Evolutionary conservation across 2,329 filamentous ascomycete genomes (phyloP), one percentile per base, ranked within the genome.

Genomic region (Elsinoe arachidis): DNA sequence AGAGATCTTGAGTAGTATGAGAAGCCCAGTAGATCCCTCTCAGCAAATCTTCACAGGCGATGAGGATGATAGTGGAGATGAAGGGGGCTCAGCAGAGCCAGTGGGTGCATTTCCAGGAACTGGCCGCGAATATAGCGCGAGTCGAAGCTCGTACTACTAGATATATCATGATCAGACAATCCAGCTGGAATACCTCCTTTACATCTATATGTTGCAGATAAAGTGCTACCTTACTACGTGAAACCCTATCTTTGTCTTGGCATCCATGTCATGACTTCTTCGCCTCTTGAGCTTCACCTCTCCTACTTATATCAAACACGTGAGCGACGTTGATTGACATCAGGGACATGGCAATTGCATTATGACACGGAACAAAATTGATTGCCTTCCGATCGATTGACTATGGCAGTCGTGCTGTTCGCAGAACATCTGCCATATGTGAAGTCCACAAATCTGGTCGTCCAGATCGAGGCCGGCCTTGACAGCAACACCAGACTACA

Each of bases 1-100:
- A 10, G 80, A 84, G 26, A 74, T 80, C 0, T 73, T 97, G 10
- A 65, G 74, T 9, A 72, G 73, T 11, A 80, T 85, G 79, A 74
- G 81, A 57, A 81, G 78, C 15, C 78, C 80, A 3, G 77, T 78
- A 3, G 77, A 80, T 57, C 75, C 77, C 2, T 71, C 74, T 3
- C 74, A 79, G 15, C 63, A 52, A 4, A 65, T 61, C 1, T 75
- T 73, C 49, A 62, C 67, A 17, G 77, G 78, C 39, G 67, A 73
- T 11, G 75, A 76, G 55, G 76, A 76, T 17, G 70, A 70, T 41
- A 75, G 72, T 59, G 76, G 74, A 14, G 76, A 66, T 53, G 76
- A 72, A 37, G 66, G 74, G 33, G 63, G 59, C 1, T 51, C 56
- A 17, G 60, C 56, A 14, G 61, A 64, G 11, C 73, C 75, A 5